A percentile compares a stretch with the other conserved stretches of the same genome.
These are phyloP conservation scores for Populus euphratica DNA, from an alignment of 345 rosid species.

Conservation along the genomic window DNA sequence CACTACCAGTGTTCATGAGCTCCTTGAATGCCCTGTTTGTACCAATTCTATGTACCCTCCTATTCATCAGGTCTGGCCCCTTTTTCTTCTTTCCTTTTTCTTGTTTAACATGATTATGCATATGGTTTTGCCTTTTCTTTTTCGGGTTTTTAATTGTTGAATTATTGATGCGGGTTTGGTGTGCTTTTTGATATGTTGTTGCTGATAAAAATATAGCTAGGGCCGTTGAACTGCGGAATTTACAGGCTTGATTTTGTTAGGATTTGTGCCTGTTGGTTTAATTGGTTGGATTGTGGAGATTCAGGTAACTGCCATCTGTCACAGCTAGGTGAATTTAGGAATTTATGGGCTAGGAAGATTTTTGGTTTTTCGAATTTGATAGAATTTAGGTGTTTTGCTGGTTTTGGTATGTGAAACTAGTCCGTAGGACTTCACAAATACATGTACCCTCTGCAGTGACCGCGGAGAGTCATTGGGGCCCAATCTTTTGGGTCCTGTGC, in stretches of 20 bases:
- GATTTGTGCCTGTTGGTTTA: not conserved
- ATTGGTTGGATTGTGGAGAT: conserved; percentile 5
- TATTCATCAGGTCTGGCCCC: conserved; percentile 77
- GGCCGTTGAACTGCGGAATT: not conserved
- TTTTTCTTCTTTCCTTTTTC: not conserved
- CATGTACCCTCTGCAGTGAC: not conserved
- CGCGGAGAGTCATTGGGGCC: not conserved
- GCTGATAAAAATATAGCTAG: not conserved
- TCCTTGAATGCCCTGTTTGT: conserved; percentile 98
- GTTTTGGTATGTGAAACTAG: not conserved
- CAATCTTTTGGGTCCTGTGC: not conserved
- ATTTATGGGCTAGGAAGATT: not conserved
- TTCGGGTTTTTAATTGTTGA: not conserved
- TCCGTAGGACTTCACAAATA: not conserved
- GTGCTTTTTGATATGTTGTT: not conserved
- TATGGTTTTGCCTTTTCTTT: not conserved
- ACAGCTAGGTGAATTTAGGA: not conserved
- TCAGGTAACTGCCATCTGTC: not conserved
- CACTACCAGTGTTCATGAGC: conserved; percentile 88
- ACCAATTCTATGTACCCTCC: conserved; percentile 99
- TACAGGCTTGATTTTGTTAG: not conserved
- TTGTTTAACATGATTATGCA: not conserved
- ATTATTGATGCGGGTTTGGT: not conserved
- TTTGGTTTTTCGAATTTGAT: not conserved
- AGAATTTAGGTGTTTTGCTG: not conserved